Evolutionary conservation across 768 basidiomycete genomes (phyloP).

Genomic region (Suillus subaureus): DNA sequence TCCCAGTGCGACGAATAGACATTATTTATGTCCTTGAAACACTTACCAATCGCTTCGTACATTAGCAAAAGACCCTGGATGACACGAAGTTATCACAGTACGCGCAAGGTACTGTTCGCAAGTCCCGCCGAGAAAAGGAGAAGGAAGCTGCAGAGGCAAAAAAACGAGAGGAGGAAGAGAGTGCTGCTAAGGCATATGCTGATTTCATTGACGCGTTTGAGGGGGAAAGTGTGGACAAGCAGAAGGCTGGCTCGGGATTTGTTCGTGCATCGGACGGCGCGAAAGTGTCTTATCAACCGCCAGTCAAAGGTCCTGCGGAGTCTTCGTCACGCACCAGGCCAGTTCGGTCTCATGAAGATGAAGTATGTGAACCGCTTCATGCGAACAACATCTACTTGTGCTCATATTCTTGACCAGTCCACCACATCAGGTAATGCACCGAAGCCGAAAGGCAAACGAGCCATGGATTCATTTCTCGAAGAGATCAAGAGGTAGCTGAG

Average conservation of each 20-base stretch:
- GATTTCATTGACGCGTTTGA: constrained; percentile 88
- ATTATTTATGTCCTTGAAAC: constrained; percentile 52
- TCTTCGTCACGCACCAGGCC: constrained; percentile 32
- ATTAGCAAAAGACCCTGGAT: constrained; percentile 83
- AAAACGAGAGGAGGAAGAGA: constrained; percentile 79
- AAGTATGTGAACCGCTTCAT: constrained; percentile 26
- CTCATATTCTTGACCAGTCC: constrained; percentile 36
- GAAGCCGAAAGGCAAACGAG: constrained; percentile 90
- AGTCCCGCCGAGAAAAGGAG: constrained; percentile 91
- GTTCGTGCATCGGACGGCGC: constrained; percentile 54
- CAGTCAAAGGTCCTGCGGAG: constrained; percentile 32
- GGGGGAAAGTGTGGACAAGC: constrained; percentile 58
- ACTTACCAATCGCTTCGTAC: constrained; percentile 63
- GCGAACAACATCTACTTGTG: constrained; percentile 6
- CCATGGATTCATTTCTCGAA: constrained; percentile 95
- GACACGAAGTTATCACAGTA: constrained; percentile 86
- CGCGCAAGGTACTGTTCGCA: constrained; percentile 81
- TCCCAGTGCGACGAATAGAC: constrained; percentile 90
- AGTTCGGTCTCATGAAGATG: constrained; percentile 35
- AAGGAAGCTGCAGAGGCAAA: constrained; percentile 91
- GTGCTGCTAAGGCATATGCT: constrained; percentile 76
- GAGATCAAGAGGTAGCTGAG: constrained; percentile 84
- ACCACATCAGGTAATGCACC: constrained; percentile 58
- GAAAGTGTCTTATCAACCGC: constrained; percentile 44
- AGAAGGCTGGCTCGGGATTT: constrained; percentile 56